Base-by-base conservation (phyloP, 2,329 filamentous ascomycete species). In the Fusarium humuli region DNA sequence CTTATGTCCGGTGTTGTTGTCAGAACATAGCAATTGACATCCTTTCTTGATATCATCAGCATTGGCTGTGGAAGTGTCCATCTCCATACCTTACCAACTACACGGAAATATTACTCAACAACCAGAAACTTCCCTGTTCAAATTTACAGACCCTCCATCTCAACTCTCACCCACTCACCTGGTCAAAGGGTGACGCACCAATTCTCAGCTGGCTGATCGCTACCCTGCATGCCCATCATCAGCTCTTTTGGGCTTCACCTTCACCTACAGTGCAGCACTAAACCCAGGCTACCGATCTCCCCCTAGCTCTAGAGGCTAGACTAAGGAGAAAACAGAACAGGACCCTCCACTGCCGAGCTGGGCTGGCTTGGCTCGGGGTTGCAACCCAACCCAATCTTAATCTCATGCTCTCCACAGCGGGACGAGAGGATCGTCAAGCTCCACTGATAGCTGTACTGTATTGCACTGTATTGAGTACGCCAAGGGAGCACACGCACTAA, bases 141-240 rank as follows among this genome's bases (percentile, higher is more conserved):
- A 29, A 37, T 45, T 7, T 16, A 9, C 22, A 14, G 11, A 12
- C 7, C 49, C 34, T 54, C 14, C 7, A 30, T n/a, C 13, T 23
- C 37, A 32, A 48, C 32, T 44, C 13, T 18, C 25, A 63, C 29
- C 60, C 62, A 65, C 40, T 65, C 41, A 59, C 61, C 62, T 27
- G 46, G 46, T 65, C 61, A 13, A 6, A 41, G 48, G 32, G 49
- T 20, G 49, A 27, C 6, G 25, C 6, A 6, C 23, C 42, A 47
- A n/a, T 40, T n/a, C 46, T 67, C 67, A 70, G 67, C 67, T 69
- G 9, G 63, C 9, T 16, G 58, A 70, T 69, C 63, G 30, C 54
- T 70, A 42, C 67, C 57, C 34, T 46, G 4, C 40, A 54, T 30
- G 65, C 25, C 25, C 25, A 61, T 61, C 57, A 13, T 23, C 5